A percentile compares a stretch with the other conserved stretches of the same genome.
These are phyloP conservation scores for Irpex rosettiformis DNA, from an alignment of 1,284 basidiomycete species.

Conservation along the genomic window DNA sequence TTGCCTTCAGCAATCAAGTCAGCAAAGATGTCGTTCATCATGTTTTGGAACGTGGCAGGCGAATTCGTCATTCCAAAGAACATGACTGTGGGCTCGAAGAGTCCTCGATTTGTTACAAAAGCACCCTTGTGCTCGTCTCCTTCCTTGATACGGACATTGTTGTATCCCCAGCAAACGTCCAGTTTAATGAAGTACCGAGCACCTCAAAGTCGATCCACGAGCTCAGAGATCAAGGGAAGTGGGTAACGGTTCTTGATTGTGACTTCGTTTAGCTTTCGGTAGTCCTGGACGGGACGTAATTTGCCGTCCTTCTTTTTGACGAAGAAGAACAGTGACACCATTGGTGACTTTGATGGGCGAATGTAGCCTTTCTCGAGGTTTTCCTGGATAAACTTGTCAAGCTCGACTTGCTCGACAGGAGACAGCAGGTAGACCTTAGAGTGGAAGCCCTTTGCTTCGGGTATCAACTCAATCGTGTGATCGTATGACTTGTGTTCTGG, in stretches of 20 bases:
- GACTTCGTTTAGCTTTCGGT: conserved; percentile 19
- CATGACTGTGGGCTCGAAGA: conserved; percentile 31
- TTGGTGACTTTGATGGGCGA: conserved; percentile 24
- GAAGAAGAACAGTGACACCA: conserved; percentile 34
- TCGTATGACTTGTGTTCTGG: conserved; percentile 17
- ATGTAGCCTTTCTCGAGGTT: conserved; percentile 25
- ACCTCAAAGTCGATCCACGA: conserved; percentile 26
- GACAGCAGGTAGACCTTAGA: conserved; percentile 25
- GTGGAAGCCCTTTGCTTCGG: conserved; percentile 7
- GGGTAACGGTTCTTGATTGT: conserved; percentile 34
- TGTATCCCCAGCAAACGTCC: conserved; percentile 27
- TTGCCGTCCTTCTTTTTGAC: conserved; percentile 39
- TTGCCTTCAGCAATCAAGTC: conserved; percentile 18
- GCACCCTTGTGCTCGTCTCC: conserved; percentile 19
- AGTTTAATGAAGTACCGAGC: conserved; percentile 31
- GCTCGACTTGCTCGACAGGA: conserved; percentile 19
- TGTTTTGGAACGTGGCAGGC: conserved; percentile 26
- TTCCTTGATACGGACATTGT: conserved; percentile 20
- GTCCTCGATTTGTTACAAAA: conserved; percentile 18
- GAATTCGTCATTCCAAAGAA: conserved; percentile 31
- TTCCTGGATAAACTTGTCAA: conserved; percentile 28
- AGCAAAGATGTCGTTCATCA: conserved; percentile 23
- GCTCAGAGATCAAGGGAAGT: conserved; percentile 31
- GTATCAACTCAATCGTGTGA: conserved; percentile 19
- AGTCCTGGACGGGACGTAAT: conserved; percentile 30